Evolutionary conservation across 176 grass and related monocot species (phyloP), one percentile per base, ranked within the genome.

Genomic region (Juncus inflexus): DNA sequence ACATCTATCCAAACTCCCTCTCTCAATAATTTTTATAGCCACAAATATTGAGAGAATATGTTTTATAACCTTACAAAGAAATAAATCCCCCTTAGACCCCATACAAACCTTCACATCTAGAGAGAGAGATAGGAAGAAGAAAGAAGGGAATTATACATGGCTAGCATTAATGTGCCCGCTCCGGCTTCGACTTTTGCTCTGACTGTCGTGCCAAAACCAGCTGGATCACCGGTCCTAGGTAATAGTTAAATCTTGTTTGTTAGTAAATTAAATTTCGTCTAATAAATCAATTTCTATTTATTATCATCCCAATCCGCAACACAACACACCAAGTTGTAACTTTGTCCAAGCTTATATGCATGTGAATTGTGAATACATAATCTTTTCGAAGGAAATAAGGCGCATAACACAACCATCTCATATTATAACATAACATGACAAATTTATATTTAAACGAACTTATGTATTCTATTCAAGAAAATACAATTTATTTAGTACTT

Each of bases 91-190:
- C 35, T 50, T 58, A 40, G 40, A 61, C 42, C 78, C 60, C 62
- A 72, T 75, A 61, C 56, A 66, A 14, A 19, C 53, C 75, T 79
- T 74, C 62, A 58, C 11, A 55, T 11, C 8, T 16, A 70, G 19
- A 52, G 41, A 39, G 36, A 5, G 19, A 28, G 19, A 28, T 28
- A 15, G 37, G 37, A 47, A 37, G n/a, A 9, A 77, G 7, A 35
- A 0, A 42, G 35, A 14, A 70, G 57, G 61, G 40, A 42, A 58
- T n/a, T 15, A 49, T 16, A 61, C 36, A 96, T 96, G 92, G 79
- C 82, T 52, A 75, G 70, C 74, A 62, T 96, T 71, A 86, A 78
- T 42, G 76, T 84, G 74, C 63, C 87, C 65, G 39, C 82, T 15
- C 45, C 81, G 39, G 73, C 87, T 69, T 53, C 79, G 54, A 58